phyloP scores from a whole-genome alignment of 345 rosid genomes.

The Eucalyptus tenuipes region DNA sequence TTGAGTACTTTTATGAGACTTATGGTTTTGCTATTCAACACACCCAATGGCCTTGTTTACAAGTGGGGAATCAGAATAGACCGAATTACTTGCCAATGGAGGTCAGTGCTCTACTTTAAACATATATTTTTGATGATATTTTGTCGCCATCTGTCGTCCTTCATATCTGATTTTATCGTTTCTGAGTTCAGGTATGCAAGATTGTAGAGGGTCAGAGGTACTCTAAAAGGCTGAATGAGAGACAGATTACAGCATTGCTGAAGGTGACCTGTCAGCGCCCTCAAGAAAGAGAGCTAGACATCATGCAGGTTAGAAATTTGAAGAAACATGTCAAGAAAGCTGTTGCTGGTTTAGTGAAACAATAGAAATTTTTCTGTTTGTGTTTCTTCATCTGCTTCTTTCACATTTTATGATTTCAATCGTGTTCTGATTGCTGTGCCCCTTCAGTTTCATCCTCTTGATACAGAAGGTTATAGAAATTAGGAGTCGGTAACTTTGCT shows the following conservation, averaged over 20 bases:
- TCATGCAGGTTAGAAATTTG: constrained; percentile 35
- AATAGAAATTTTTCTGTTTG: background rate
- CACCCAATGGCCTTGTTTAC: constrained; percentile 38
- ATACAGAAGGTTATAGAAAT: background rate
- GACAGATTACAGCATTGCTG: constrained; percentile 83
- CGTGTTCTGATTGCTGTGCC: background rate
- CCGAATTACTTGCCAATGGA: constrained; percentile 48
- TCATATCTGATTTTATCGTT: background rate
- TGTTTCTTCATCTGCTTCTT: background rate
- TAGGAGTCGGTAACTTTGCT: background rate
- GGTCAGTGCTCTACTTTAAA: background rate
- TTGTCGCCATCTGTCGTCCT: background rate
- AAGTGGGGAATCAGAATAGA: constrained; percentile 39
- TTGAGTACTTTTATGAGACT: constrained; percentile 33
- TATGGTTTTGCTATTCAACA: constrained; percentile 35
- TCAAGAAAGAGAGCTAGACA: constrained; percentile 67
- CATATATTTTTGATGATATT: too few species aligned
- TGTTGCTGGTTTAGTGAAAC: background rate
- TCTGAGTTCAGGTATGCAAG: constrained; percentile 59
- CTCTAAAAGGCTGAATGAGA: constrained; percentile 87
- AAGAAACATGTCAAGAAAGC: background rate
- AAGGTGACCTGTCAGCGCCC: constrained; percentile 97
- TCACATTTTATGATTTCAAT: background rate
- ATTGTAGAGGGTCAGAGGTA: constrained; percentile 97
- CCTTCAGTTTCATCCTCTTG: background rate